These are phyloP conservation scores for Brassica hybrid DNA, from an alignment of 441 rosid genomes.

Conservation along the genomic window DNA sequence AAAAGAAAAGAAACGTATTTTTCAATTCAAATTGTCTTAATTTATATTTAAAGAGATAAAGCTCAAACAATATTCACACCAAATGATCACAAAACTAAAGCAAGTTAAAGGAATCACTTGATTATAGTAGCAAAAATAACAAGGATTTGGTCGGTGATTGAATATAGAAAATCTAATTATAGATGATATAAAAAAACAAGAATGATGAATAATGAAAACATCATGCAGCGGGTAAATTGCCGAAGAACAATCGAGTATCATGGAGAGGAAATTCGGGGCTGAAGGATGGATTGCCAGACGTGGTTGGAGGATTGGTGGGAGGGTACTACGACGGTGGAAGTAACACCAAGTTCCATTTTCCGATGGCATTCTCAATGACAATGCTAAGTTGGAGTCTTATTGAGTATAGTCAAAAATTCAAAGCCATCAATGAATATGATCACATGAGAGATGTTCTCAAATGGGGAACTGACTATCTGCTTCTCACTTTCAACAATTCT, in stretches of 20 bases:
- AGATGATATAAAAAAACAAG: neutral
- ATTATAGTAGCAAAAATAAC: neutral
- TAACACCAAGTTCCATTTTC: constrained; percentile 76
- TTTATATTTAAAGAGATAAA: neutral
- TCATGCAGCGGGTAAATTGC: constrained; percentile 73
- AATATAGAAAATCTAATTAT: neutral
- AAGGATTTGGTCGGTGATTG: neutral
- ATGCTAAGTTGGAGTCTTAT: constrained; percentile 94
- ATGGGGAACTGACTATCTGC: constrained; percentile 90
- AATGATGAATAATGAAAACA: constrained; percentile 6
- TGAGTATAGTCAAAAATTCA: constrained; percentile 72
- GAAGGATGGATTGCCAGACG: constrained; percentile 60
- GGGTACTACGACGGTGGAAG: constrained; percentile 91
- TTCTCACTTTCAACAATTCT: constrained; percentile 72
- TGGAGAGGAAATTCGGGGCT: constrained; percentile 85
- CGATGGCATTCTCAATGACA: constrained; percentile 87
- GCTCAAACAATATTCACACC: neutral
- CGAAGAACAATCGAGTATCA: constrained; percentile 63
- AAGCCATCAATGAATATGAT: constrained; percentile 62
- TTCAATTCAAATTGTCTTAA: neutral
- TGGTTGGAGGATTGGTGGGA: constrained; percentile 67
- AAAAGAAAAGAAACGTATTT: neutral
- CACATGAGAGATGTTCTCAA: constrained; percentile 71
- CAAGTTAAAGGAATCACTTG: neutral
- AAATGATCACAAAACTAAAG: neutral